Evolutionary conservation across 495 filamentous ascomycete species (phyloP).

Genomic region (Darksidea phi): DNA sequence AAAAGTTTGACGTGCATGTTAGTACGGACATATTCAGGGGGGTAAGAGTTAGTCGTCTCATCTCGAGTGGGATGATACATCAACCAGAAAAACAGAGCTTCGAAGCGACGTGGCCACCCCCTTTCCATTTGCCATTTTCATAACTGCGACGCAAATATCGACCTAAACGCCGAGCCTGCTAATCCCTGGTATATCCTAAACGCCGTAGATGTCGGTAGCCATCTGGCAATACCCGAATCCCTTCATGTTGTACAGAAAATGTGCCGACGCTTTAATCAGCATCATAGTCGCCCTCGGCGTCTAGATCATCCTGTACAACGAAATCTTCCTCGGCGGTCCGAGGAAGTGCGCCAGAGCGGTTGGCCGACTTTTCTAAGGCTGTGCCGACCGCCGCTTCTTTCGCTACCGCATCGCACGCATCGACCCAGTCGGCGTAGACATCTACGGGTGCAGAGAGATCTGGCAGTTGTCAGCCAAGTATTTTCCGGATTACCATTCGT

Average conservation of each 20-base stretch:
- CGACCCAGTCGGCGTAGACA: slow-evolving; percentile 97
- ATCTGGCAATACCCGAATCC: not conserved
- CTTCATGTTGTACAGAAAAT: slow-evolving; percentile 2
- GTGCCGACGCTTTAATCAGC: slow-evolving; percentile 46
- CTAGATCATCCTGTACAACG: slow-evolving; percentile 40
- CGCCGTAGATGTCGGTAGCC: not conserved
- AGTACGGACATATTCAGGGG: too few species aligned
- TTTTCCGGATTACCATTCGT: not conserved
- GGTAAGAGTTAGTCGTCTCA: too few species aligned
- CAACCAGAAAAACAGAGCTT: too few species aligned
- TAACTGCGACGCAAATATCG: too few species aligned
- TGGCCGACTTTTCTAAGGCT: slow-evolving; percentile 11
- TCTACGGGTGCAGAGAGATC: slow-evolving; percentile 88
- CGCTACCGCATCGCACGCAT: slow-evolving; percentile 84
- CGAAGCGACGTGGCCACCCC: too few species aligned
- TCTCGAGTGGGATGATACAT: too few species aligned
- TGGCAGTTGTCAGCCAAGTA: slow-evolving; percentile 40
- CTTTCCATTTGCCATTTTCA: not conserved
- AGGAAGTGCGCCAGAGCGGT: slow-evolving; percentile 17
- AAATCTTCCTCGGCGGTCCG: slow-evolving; percentile 36
- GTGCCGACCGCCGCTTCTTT: slow-evolving; percentile 47
- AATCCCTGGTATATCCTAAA: not conserved
- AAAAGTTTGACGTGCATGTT: too few species aligned
- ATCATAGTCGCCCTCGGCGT: slow-evolving; percentile 46
- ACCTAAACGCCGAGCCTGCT: not conserved